A percentile compares a stretch with the other conserved stretches of the same genome.
These are phyloP conservation scores for Chlorella ohadii DNA, from an alignment of 139 green algal species.

Conservation along the genomic window DNA sequence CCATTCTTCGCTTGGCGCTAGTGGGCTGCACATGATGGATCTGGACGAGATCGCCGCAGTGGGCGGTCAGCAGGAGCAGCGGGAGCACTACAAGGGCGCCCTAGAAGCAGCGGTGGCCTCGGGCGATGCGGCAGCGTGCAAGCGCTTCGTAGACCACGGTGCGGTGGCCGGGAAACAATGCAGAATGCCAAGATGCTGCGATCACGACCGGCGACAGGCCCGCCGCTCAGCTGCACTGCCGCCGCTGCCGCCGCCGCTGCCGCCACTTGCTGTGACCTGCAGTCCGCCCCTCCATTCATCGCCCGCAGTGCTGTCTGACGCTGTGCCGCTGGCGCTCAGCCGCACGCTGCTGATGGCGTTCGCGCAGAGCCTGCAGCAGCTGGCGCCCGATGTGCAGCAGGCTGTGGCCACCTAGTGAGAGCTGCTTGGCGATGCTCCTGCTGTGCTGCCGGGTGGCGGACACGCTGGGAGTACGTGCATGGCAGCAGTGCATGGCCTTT, in stretches of 20 bases:
- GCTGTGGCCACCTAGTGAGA: slow-evolving; percentile 75
- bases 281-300: too few species aligned
- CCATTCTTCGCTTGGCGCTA: too few species aligned
- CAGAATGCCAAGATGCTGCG: too few species aligned
- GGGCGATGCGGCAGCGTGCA: slow-evolving; percentile 40
- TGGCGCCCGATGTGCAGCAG: slow-evolving; percentile 74
- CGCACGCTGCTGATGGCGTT: slow-evolving; percentile 76
- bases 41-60: slow-evolving; percentile 54
- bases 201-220: too few species aligned
- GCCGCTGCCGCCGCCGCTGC: neutral
- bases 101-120: slow-evolving; percentile 48
- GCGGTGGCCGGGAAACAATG: neutral
- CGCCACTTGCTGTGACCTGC: neutral
- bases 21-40: neutral
- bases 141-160: slow-evolving; percentile 81
- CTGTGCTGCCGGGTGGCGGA: too few species aligned
- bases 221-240: neutral
- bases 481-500: neutral
- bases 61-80: slow-evolving; percentile 67
- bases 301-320: slow-evolving; percentile 82
- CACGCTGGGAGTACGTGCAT: too few species aligned
- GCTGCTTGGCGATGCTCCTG: too few species aligned
- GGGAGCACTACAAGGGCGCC: slow-evolving; percentile 65
- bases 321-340: slow-evolving; percentile 85
- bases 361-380: slow-evolving; percentile 61